Evolutionary conservation across 768 basidiomycete genomes (phyloP), one percentile per base, ranked within the genome.

Genomic region (Solioccasus polychromus): DNA sequence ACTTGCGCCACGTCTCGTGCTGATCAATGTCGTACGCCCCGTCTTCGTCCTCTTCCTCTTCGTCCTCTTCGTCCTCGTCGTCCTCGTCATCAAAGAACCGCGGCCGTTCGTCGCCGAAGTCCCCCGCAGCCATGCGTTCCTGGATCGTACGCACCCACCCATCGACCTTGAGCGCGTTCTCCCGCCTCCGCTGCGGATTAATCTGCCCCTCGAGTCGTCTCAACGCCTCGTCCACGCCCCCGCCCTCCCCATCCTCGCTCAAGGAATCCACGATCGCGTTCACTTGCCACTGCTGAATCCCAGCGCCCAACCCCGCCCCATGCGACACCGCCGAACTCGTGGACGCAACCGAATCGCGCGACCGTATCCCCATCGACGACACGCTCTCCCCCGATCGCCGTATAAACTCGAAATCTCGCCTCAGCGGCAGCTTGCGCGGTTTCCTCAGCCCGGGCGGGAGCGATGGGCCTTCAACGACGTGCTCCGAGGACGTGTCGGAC

Each of bases 141-240:
- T 79, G 80, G 26, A 91, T 83, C 10, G 76, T 77, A 51, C 78
- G 77, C 38, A 91, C 80, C 90, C 90, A 92, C 3, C 81, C 80
- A 59, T 92, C 83, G 4, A 93, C 88, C 61, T 91, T 90, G 38
- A 74, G 74, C 28, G 77, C 77, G 56, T 84, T 89, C 53, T 82
- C 85, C 51, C 79, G 72, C 60, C 85, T 79, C 58, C 78, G 76
- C 48, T 80, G 71, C 0, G 77, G 77, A 61, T 91, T 90, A 43
- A 93, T 88, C 60, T 91, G 82, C 0, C 92, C 93, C 64, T 95
- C 92, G 30, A 96, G 75, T 11, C 86, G 72, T 19, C 77, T 72
- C 51, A 96, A 63, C 15, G 93, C 92, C 7, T 82, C 87, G 25
- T 92, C 90, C 15, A 88, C 85, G 55, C 88, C 91, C 2, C 90